Evolutionary conservation across 495 filamentous ascomycete species (phyloP), one percentile per base, ranked within the genome.

Genomic region (Neurospora sp.): DNA sequence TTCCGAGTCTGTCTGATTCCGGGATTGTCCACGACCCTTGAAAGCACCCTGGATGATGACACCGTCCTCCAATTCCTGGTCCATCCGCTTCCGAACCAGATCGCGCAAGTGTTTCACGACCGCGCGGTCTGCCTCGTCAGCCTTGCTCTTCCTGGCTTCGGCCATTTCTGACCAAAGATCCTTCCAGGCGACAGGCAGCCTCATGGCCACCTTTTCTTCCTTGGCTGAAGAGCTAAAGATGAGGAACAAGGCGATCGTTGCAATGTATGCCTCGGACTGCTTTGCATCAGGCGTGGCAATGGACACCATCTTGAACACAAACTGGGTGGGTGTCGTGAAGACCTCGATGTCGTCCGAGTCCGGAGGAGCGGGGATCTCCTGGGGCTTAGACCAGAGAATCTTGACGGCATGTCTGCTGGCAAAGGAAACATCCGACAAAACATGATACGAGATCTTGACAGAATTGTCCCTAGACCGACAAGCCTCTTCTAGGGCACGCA

Each of bases 261-360:
- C 93, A 60, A 97, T 88, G 76, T 90, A 98, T 10, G 89, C 89
- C 80, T 98, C 94, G 10, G 95, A 94, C 79, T 99, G 96, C 75
- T 90, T 89, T 2, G 85, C 66, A 62, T 91, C 91, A 0, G 93
- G 90, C 11, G 94, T 91, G n/a, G 93, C 89, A 49, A 96, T 80
- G 0, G 87, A 83, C 14, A 83, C 85, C 94, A 97, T 97, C 42
- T 90, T 91, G 72, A 94, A 88, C 71, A 79, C 78, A 20, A 83
- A 84, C 39, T 84, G 82, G 1, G 77, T 82, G 14, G 83, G 81
- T 5, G 79, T 81, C 20, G 80, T 79, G 46, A 81, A 83, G 14
- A 80, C 80, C n/a, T 88, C 84, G 23, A 88, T 78, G 31, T 83
- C 81, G 18, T 83, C 72, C 5, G 83, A 77, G 5, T 83, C 80